Evolutionary conservation across 768 basidiomycete genomes (phyloP).

Genomic region (Boletus rufocinnamomeus): DNA sequence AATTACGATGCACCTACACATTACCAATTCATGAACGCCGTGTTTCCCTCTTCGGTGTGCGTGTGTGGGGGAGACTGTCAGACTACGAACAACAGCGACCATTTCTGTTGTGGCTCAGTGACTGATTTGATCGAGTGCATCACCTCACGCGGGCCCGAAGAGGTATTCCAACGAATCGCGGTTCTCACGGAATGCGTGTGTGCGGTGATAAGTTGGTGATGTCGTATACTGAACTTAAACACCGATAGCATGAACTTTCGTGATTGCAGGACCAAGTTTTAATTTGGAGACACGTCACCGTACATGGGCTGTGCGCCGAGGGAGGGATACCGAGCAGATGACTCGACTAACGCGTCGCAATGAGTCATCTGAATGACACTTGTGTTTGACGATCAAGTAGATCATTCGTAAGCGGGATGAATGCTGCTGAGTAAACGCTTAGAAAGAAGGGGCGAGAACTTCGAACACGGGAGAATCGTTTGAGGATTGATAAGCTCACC

Average conservation of each 20-base stretch:
- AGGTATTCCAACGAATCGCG: not conserved
- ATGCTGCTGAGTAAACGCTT: not conserved
- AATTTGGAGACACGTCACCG: not conserved
- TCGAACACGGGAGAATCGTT: not conserved
- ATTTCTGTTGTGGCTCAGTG: not conserved
- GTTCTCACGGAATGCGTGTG: constrained; percentile 2
- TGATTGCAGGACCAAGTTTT: not conserved
- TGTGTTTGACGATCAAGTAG: constrained; percentile 8
- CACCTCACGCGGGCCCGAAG: constrained; percentile 15
- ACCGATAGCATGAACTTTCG: not conserved
- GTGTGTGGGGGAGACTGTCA: not conserved
- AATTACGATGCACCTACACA: not conserved
- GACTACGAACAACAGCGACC: not conserved
- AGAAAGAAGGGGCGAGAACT: not conserved
- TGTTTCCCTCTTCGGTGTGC: not conserved
- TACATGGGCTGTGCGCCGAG: not conserved
- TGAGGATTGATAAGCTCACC: not conserved
- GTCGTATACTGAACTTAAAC: not conserved
- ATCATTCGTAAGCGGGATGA: constrained; percentile 13
- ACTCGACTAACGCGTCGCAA: constrained; percentile 6
- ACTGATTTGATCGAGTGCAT: constrained; percentile 7
- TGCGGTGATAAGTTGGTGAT: constrained; percentile 19
- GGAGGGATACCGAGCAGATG: constrained; percentile 11
- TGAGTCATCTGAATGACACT: constrained; percentile 3
- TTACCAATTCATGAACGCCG: constrained; percentile 3